Percentiles rank a stretch among this genome's conserved stretches.
phyloP scores from a whole-genome alignment of 768 basidiomycete genomes.

The Mycena polygramma region DNA sequence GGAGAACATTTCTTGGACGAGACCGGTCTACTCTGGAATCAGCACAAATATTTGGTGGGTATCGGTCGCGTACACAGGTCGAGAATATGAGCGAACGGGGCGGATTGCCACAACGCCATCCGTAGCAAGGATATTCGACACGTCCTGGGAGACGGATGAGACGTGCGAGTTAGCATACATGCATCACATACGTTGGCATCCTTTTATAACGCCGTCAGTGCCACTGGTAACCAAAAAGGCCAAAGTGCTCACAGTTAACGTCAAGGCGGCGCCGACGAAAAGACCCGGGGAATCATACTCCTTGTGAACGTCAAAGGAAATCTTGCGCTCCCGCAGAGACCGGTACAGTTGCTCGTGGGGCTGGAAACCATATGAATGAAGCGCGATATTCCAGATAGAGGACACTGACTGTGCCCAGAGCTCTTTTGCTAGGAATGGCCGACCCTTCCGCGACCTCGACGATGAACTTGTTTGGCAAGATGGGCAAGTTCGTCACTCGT shows the following conservation, averaged over 20 bases:
- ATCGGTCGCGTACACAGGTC: slow-evolving; percentile 53
- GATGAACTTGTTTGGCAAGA: slow-evolving; percentile 66
- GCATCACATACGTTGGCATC: slow-evolving; percentile 44
- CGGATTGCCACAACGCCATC: slow-evolving; percentile 70
- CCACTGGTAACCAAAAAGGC: not conserved
- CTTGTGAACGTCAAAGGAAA: slow-evolving; percentile 60
- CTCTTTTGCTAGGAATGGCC: slow-evolving; percentile 52
- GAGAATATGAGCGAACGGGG: slow-evolving; percentile 60
- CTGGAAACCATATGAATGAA: slow-evolving; percentile 43
- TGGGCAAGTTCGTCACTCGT: slow-evolving; percentile 51
- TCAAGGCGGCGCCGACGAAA: slow-evolving; percentile 71
- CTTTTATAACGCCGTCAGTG: slow-evolving; percentile 20
- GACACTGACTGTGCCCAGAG: slow-evolving; percentile 39
- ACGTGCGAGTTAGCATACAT: not conserved
- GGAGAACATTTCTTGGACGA: slow-evolving; percentile 50
- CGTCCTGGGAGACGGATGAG: slow-evolving; percentile 54
- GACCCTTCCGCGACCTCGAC: slow-evolving; percentile 64
- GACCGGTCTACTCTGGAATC: slow-evolving; percentile 53
- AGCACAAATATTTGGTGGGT: slow-evolving; percentile 17
- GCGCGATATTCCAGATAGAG: not conserved
- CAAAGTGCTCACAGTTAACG: slow-evolving; percentile 54
- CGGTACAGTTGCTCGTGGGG: slow-evolving; percentile 66
- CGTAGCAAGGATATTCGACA: slow-evolving; percentile 55
- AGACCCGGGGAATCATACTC: slow-evolving; percentile 66
- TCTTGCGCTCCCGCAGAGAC: slow-evolving; percentile 56